Conservation (phyloP, 805 yeast species). For the Lachancea kluyveri region DNA sequence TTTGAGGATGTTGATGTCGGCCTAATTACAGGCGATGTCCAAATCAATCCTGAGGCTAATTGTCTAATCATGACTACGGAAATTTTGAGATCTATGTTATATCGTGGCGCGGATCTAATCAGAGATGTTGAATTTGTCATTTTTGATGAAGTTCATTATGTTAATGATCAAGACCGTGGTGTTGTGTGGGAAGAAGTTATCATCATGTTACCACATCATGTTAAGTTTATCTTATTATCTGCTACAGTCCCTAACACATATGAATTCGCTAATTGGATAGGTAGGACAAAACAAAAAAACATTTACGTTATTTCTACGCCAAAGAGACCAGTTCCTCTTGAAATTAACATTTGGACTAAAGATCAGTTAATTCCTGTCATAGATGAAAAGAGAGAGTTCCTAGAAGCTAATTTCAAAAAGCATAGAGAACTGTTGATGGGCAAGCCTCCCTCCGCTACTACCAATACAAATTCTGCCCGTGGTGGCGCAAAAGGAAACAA, state of each 20-base stretch:
- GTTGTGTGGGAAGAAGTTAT: conserved; percentile 99
- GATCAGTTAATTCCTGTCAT: conserved; percentile 66
- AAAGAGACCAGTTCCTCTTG: conserved; percentile 94
- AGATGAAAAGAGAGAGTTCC: conserved; percentile 64
- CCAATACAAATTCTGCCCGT: conserved; percentile 28
- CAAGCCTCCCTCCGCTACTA: conserved; percentile 34
- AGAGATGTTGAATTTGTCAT: conserved; percentile 97
- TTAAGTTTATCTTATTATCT: conserved; percentile 80
- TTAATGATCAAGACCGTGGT: conserved; percentile 94
- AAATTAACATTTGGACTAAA: conserved; percentile 80
- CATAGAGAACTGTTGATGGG: conserved; percentile 49
- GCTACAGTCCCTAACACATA: conserved; percentile 99
- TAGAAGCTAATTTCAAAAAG: conserved; percentile 53
- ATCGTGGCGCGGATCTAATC: conserved; percentile 92
- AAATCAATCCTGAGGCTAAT: conserved; percentile 92
- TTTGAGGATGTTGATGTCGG: conserved; percentile 86
- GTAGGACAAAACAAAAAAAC: conserved; percentile 92
- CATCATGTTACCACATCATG: conserved; percentile 95
- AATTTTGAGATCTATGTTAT: conserved; percentile 89
- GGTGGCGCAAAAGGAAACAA: conserved; percentile 16
- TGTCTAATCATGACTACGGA: conserved; percentile 98
- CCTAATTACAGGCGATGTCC: conserved; percentile 95
- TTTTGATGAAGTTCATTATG: conserved; percentile 97
- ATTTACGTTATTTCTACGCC: conserved; percentile 95
- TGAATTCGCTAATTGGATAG: conserved; percentile 98